Evolutionary conservation across 2,329 filamentous ascomycete species (phyloP).

Genomic region (Aureobasidium musti): DNA sequence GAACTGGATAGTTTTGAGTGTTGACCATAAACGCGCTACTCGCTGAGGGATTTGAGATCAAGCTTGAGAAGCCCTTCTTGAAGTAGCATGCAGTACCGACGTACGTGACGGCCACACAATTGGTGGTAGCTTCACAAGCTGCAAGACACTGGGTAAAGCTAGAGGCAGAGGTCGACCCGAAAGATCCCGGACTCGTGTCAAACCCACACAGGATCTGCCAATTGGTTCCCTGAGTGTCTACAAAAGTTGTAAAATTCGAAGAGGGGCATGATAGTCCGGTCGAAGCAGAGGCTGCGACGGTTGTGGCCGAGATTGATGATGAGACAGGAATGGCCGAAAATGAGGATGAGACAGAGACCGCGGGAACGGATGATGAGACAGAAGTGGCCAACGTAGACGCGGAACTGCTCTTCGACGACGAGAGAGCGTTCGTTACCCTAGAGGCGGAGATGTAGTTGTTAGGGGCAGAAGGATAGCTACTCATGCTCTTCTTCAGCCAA

Average conservation of each 20-base stretch:
- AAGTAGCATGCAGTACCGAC: constrained; percentile 30
- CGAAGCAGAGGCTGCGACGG: neutral
- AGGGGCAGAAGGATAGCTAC: constrained; percentile 25
- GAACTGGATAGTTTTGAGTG: constrained; percentile 26
- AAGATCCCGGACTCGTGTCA: constrained; percentile 13
- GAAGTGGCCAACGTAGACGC: neutral
- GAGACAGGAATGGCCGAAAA: neutral
- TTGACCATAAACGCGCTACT: constrained; percentile 19
- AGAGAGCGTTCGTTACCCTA: neutral
- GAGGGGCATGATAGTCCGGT: constrained; percentile 6
- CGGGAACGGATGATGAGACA: neutral
- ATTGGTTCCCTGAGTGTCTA: neutral
- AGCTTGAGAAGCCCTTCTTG: constrained; percentile 17
- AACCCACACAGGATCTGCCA: constrained; percentile 27
- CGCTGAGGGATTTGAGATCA: neutral
- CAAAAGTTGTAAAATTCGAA: constrained; percentile 22
- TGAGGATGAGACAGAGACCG: too few species aligned
- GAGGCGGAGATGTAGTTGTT: constrained; percentile 29
- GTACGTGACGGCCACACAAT: constrained; percentile 26
- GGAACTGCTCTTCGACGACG: constrained; percentile 31
- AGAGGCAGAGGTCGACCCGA: neutral
- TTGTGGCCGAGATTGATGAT: constrained; percentile 28
- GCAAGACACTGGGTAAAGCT: constrained; percentile 11
- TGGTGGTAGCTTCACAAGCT: constrained; percentile 19
- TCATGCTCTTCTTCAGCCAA: constrained; percentile 33